These are phyloP conservation scores for Candida ponderosae DNA, from an alignment of 805 yeast genomes.

Conservation along the genomic window DNA sequence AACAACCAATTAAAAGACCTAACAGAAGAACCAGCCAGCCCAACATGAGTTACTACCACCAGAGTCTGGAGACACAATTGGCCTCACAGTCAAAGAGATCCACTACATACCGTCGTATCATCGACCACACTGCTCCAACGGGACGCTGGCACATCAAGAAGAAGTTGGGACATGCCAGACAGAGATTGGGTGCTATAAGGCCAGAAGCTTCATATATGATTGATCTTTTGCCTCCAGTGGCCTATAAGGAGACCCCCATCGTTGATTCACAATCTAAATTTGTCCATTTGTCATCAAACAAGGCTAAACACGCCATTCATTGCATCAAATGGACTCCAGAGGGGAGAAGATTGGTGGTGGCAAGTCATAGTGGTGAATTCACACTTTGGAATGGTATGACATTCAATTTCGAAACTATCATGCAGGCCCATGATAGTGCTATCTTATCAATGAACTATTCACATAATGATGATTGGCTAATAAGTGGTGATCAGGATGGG, in stretches of 20 bases:
- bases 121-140: slow-evolving; percentile 71
- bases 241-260: slow-evolving; percentile 42
- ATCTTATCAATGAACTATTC: slow-evolving; percentile 74
- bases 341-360: slow-evolving; percentile 83
- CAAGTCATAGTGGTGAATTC: slow-evolving; percentile 90
- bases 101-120: slow-evolving; percentile 55
- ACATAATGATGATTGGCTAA: slow-evolving; percentile 89
- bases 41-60: slow-evolving; percentile 11
- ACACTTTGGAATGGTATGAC: slow-evolving; percentile 96
- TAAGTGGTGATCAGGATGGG: slow-evolving; percentile 93
- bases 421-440: slow-evolving; percentile 97
- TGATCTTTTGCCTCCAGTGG: slow-evolving; percentile 58
- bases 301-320: slow-evolving; percentile 84
- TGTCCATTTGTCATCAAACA: slow-evolving; percentile 85
- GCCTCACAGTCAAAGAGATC: slow-evolving; percentile 37
- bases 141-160: slow-evolving; percentile 52
- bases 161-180: slow-evolving; percentile 34
- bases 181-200: slow-evolving; percentile 43
- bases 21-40: too few species aligned
- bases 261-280: slow-evolving; percentile 72
- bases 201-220: slow-evolving; percentile 64
- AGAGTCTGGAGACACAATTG: slow-evolving; percentile 17
- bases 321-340: slow-evolving; percentile 96
- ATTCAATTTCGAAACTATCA: slow-evolving; percentile 91
- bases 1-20: too few species aligned